Base-by-base conservation (phyloP, 2,329 filamentous ascomycete species). In the Cladosporium oxysporum region DNA sequence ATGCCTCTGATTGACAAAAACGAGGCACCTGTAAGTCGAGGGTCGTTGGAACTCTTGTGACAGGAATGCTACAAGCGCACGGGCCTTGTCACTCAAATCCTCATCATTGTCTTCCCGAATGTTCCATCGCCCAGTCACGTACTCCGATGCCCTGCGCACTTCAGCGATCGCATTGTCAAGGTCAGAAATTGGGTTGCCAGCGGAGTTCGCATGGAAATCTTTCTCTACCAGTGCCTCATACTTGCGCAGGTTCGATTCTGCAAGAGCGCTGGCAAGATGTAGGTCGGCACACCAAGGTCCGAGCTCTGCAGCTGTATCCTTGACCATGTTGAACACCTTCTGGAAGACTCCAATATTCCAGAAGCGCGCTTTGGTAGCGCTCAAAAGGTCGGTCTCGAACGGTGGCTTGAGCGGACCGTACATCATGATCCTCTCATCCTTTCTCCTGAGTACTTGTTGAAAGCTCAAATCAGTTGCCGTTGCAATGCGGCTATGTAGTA, bases 241-340 rank as follows among this genome's bases (percentile, higher is more conserved):
- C 26, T 67, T 72, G 57, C 60, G 66, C 41, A 70, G 29, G 23
- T 59, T 66, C 10, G 53, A 53, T 37, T 68, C 59, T 29, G 53
- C 50, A 26, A 63, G 52, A 12, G 29, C 60, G 21, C 23, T 31
- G 14, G 41, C 47, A 8, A 76, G 68, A 66, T 92, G 88, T 60
- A 88, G 83, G 74, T 99, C 93, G 0, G 92, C 88, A 70, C 91
- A 91, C 94, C 95, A 98, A 2, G 84, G 79, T 0, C 95, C 95
- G 4, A 98, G 82, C 50, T 90, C 84, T 2, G 86, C 84, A 1
- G 86, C 87, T 2, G 89, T 85, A 10, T 84, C 78, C 31, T 81
- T 82, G 0, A 91, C 83, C 68, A 85, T 89, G 2, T 78, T 74
- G 33, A 93, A 89, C 0, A 88, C 77, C 33, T 82, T 83, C 7